Conservation (phyloP, 2,329 filamentous ascomycete species). For the Cladosporium sp. region DNA sequence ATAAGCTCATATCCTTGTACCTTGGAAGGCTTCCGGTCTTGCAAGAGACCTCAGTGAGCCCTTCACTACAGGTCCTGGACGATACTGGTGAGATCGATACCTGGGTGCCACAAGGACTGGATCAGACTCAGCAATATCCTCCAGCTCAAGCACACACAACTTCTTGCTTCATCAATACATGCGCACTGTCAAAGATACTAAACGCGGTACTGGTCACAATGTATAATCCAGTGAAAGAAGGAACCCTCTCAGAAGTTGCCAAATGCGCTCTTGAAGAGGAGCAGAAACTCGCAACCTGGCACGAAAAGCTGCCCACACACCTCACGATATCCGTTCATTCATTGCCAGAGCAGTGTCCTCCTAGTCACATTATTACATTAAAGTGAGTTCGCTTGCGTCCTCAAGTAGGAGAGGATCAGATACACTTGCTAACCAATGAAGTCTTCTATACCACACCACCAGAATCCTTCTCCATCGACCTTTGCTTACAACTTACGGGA, state of each 20-base stretch:
- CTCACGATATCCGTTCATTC: background rate
- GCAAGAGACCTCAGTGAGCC: constrained; percentile 50
- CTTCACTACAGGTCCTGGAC: constrained; percentile 52
- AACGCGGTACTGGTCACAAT: constrained; percentile 54
- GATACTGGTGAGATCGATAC: constrained; percentile 56
- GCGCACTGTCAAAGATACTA: constrained; percentile 48
- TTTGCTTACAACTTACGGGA: constrained; percentile 6
- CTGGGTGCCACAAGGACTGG: constrained; percentile 49
- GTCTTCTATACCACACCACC: constrained; percentile 3
- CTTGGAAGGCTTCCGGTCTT: constrained; percentile 55
- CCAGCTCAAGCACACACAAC: constrained; percentile 43
- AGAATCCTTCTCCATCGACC: constrained; percentile 7
- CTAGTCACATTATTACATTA: constrained; percentile 5
- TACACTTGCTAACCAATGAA: background rate
- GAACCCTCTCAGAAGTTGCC: constrained; percentile 1
- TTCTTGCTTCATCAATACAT: constrained; percentile 43
- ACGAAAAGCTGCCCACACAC: constrained; percentile 1
- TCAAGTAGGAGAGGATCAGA: too few relatives aligned
- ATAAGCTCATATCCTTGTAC: constrained; percentile 59
- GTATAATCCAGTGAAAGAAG: constrained; percentile 16
- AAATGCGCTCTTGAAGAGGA: constrained; percentile 8
- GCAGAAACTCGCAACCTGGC: background rate
- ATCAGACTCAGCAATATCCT: constrained; percentile 1
- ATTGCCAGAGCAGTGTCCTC: background rate
- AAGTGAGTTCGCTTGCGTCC: background rate